Evolutionary conservation across 2,329 filamentous ascomycete species (phyloP).

Genomic region (Verticillium klebahnii): DNA sequence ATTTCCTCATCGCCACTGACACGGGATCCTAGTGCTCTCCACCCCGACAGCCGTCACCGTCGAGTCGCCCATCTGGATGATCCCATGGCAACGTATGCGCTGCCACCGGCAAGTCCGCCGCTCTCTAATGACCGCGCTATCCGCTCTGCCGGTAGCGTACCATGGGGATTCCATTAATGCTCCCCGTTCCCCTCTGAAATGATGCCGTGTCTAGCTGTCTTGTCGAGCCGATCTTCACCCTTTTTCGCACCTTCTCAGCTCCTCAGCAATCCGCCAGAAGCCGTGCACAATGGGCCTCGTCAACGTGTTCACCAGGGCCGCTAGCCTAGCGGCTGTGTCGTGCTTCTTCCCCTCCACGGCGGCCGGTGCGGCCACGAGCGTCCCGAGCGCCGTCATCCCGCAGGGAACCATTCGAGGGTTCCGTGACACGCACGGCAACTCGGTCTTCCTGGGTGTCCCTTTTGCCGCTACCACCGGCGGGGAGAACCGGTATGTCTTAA

Average conservation of each 20-base stretch:
- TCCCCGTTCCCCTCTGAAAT: slow-evolving; percentile 3
- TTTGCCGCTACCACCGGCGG: slow-evolving; percentile 33
- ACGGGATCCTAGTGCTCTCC: not conserved
- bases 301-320: slow-evolving; percentile 1
- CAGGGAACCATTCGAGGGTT: slow-evolving; percentile 29
- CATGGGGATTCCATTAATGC: not conserved
- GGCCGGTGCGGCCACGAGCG: slow-evolving; percentile 1
- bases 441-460: slow-evolving; percentile 32
- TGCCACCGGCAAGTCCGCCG: not conserved
- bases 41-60: not conserved
- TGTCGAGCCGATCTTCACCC: not conserved
- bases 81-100: not conserved
- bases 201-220: slow-evolving; percentile 1
- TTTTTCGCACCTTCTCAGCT: not conserved
- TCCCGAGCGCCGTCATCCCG: slow-evolving; percentile 12
- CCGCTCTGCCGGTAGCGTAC: slow-evolving; percentile 1
- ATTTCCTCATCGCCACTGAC: not conserved
- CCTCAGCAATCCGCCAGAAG: not conserved
- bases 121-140: not conserved
- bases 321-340: slow-evolving; percentile 1
- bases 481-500: slow-evolving; percentile 22
- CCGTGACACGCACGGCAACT: slow-evolving; percentile 25
- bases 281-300: slow-evolving; percentile 6
- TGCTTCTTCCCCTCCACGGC: not conserved
- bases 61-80: slow-evolving; percentile 3